Base-by-base conservation (phyloP, 768 basidiomycete genomes). In the Trametes punicea region DNA sequence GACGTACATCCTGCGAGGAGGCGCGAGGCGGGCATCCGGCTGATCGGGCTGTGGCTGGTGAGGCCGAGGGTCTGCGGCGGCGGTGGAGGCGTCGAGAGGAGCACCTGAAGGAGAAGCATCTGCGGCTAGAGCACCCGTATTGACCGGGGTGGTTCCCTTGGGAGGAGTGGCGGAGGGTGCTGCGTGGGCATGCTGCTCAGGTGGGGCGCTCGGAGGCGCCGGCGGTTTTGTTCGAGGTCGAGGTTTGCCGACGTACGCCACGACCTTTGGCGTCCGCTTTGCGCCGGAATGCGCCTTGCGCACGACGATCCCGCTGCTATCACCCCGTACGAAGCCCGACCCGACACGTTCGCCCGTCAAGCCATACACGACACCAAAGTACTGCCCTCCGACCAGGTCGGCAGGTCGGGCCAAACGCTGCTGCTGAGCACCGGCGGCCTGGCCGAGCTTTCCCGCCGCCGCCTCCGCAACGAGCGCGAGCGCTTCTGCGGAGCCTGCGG, bases 291-390 rank as follows among this genome's bases (percentile, higher is more conserved):
- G 16, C n/a, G 15, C 25, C 8, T 42, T 39, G 21, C 30, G 18
- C 42, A 60, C 6, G 13, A 60, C 52, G 39, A 63, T 57, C 8
- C 41, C 55, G 2, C 20, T 10, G 5, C 27, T 46, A 42, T 47
- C 50, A 20, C 44, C 25, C 15, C 48, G 44, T 1, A 61, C 49
- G 30, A 51, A 58, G 8, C 51, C 62, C n/a, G 27, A 23, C 0
- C 62, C 62, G 27, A 61, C 44, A 33, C 52, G 52, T 34, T 55
- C 49, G 21, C 53, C 56, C 6, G 36, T 9, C 9, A 51, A 13
- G 23, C 30, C 52, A 30, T 46, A 55, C 11, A 55, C 11, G 29
- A 52, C 31, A 5, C 54, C 50, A 9, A 46, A 60, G 29, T 46
- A 55, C 41, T 50, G n/a, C 8, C 59, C 50, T 2, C 55, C 52